These are phyloP conservation scores for Rachicladosporium sp. DNA, from an alignment of 2,329 filamentous ascomycete genomes.

Conservation along the genomic window DNA sequence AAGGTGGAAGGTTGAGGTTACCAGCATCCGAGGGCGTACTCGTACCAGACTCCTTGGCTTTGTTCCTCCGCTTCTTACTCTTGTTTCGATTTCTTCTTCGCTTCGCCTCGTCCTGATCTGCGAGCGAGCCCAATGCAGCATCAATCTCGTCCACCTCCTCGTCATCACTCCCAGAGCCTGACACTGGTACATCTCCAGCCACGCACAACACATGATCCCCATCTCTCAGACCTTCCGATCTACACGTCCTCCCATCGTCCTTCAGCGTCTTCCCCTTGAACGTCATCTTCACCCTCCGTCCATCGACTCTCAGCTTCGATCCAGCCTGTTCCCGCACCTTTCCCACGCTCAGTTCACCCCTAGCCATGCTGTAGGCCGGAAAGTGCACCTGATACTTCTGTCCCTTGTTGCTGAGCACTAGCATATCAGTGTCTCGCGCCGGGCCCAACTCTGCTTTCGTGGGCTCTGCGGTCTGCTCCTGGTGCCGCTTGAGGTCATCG, in stretches of 20 bases:
- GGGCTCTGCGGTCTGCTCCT: slow-evolving; percentile 28
- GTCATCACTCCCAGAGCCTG: slow-evolving; percentile 28
- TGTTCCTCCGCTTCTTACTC: slow-evolving; percentile 32
- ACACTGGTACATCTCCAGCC: slow-evolving; percentile 38
- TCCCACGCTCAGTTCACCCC: slow-evolving; percentile 55
- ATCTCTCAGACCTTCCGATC: slow-evolving; percentile 44
- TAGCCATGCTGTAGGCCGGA: slow-evolving; percentile 61
- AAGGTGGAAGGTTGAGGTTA: slow-evolving; percentile 25
- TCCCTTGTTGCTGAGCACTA: slow-evolving; percentile 57
- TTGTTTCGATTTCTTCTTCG: slow-evolving; percentile 28
- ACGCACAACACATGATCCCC: slow-evolving; percentile 52
- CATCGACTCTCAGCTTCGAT: slow-evolving; percentile 50
- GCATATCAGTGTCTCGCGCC: slow-evolving; percentile 52
- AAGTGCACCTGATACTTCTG: slow-evolving; percentile 59
- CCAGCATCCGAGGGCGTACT: slow-evolving; percentile 21
- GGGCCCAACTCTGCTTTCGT: slow-evolving; percentile 28
- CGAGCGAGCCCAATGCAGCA: slow-evolving; percentile 9
- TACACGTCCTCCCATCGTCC: slow-evolving; percentile 45
- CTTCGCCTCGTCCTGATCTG: slow-evolving; percentile 25
- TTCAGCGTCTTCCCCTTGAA: slow-evolving; percentile 64
- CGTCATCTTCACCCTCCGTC: slow-evolving; percentile 50
- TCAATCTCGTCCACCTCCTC: slow-evolving; percentile 25
- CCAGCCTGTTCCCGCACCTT: slow-evolving; percentile 58
- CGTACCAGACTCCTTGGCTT: slow-evolving; percentile 26
- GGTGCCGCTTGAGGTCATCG: slow-evolving; percentile 43